A percentile compares a stretch with the other conserved stretches of the same genome.
Conservation (phyloP, 768 basidiomycete genomes). For the Termitomyces eurrhizus region DNA sequence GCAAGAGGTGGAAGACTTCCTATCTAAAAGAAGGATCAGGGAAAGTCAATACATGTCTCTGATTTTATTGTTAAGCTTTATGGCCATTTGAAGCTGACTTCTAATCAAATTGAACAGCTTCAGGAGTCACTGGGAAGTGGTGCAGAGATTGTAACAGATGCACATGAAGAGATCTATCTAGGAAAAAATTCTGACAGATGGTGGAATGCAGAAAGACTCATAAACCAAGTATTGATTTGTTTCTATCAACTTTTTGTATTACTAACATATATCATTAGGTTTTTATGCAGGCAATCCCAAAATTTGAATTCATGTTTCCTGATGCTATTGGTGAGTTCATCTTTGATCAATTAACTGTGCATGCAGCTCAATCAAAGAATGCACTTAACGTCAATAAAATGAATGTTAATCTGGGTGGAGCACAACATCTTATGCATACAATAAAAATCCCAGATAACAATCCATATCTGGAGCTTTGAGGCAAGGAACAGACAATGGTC, state of each 20-base stretch:
- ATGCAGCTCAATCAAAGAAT: slow-evolving; percentile 15
- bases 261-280: neutral
- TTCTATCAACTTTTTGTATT: slow-evolving; percentile 1
- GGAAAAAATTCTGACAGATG: slow-evolving; percentile 18
- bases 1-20: slow-evolving; percentile 5
- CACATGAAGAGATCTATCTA: slow-evolving; percentile 18
- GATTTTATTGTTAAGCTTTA: neutral
- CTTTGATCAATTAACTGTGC: slow-evolving; percentile 19
- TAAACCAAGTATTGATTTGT: slow-evolving; percentile 14
- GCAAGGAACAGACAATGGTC: slow-evolving; percentile 14
- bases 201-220: slow-evolving; percentile 20
- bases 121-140: no score
- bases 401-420: slow-evolving; percentile 18
- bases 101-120: slow-evolving; percentile 1
- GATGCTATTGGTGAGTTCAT: slow-evolving; percentile 13
- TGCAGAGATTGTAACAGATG: no score
- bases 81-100: neutral
- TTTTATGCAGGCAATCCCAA: neutral
- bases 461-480: slow-evolving; percentile 15
- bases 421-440: slow-evolving; percentile 14
- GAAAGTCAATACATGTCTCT: neutral
- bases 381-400: slow-evolving; percentile 19
- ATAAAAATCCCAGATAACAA: slow-evolving; percentile 17
- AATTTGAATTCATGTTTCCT: neutral
- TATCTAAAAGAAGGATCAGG: slow-evolving; percentile 10